phyloP scores from a whole-genome alignment of 1,284 basidiomycete species.

The Cutaneotrichosporon curvatum region DNA sequence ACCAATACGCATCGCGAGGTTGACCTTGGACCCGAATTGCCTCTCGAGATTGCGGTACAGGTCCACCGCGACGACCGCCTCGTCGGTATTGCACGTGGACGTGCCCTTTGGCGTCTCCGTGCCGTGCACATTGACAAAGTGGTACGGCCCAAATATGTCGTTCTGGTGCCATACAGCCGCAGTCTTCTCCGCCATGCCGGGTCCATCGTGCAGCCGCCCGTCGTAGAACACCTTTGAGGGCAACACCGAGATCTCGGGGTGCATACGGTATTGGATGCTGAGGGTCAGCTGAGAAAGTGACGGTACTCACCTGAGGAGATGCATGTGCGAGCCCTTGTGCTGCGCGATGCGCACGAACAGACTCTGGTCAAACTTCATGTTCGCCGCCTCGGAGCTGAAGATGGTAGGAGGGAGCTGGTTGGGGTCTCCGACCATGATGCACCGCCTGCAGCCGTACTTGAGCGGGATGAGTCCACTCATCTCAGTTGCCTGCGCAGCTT shows the following conservation, averaged over 20 bases:
- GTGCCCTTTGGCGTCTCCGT: slow-evolving; percentile 51
- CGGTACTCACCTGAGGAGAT: slow-evolving; percentile 69
- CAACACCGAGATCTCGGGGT: slow-evolving; percentile 85
- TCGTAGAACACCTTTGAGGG: slow-evolving; percentile 89
- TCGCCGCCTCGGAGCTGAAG: slow-evolving; percentile 76
- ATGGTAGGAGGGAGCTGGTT: slow-evolving; percentile 97
- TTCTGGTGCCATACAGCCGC: slow-evolving; percentile 77
- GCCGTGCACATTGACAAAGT: slow-evolving; percentile 71
- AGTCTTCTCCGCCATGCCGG: slow-evolving; percentile 78
- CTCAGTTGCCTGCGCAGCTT: slow-evolving; percentile 96
- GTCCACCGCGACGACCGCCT: slow-evolving; percentile 69
- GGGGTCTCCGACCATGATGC: slow-evolving; percentile 96
- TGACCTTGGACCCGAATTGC: slow-evolving; percentile 56
- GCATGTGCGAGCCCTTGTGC: slow-evolving; percentile 67
- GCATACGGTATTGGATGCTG: slow-evolving; percentile 97
- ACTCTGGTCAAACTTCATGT: slow-evolving; percentile 76
- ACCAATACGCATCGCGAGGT: slow-evolving; percentile 74
- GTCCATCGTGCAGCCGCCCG: slow-evolving; percentile 74
- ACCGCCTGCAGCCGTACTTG: slow-evolving; percentile 75
- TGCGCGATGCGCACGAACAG: slow-evolving; percentile 89
- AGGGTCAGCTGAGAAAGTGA: neutral
- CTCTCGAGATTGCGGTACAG: slow-evolving; percentile 67
- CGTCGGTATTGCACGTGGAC: slow-evolving; percentile 71
- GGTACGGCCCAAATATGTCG: slow-evolving; percentile 75
- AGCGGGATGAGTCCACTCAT: slow-evolving; percentile 94